Percentiles rank a stretch among this genome's conserved stretches.
These are phyloP conservation scores for Turnera subulata DNA, from an alignment of 345 rosid species.

Conservation along the genomic window DNA sequence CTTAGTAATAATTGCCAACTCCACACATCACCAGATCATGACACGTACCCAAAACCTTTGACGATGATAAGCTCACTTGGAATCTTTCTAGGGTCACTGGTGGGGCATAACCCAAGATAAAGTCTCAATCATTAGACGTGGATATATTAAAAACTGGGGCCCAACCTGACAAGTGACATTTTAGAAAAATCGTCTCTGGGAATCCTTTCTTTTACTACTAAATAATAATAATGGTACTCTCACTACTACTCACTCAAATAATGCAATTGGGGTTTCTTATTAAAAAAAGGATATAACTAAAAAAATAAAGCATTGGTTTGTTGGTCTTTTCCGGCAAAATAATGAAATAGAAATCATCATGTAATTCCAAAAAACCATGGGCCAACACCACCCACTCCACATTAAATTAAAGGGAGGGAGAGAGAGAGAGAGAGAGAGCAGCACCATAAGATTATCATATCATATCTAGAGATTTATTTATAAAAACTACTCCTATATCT, in stretches of 20 bases:
- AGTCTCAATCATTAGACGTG: slow-evolving; percentile 37
- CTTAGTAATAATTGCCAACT: neutral
- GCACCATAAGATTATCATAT: neutral
- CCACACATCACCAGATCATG: neutral
- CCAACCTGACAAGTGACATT: slow-evolving; percentile 11
- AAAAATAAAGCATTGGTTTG: neutral
- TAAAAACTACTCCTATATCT: neutral
- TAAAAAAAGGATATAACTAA: too few relatives aligned
- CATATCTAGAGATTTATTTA: neutral
- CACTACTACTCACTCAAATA: too few relatives aligned
- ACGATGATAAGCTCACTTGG: neutral
- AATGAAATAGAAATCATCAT: slow-evolving; percentile 12
- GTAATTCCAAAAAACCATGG: slow-evolving; percentile 31
- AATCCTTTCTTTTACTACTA: neutral
- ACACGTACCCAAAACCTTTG: neutral
- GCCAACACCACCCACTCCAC: slow-evolving; percentile 45
- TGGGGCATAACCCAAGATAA: slow-evolving; percentile 15
- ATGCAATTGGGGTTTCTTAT: too few relatives aligned
- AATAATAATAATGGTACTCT: too few relatives aligned
- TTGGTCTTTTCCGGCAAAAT: neutral
- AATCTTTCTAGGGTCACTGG: slow-evolving; percentile 7
- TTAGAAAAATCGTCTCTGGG: slow-evolving; percentile 3
- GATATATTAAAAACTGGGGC: slow-evolving; percentile 6
- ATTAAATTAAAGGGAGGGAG: slow-evolving; percentile 3
- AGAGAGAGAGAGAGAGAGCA: neutral